Evolutionary conservation across 768 basidiomycete species (phyloP), one percentile per base, ranked within the genome.

Genomic region (Xanthoconium purpureum): DNA sequence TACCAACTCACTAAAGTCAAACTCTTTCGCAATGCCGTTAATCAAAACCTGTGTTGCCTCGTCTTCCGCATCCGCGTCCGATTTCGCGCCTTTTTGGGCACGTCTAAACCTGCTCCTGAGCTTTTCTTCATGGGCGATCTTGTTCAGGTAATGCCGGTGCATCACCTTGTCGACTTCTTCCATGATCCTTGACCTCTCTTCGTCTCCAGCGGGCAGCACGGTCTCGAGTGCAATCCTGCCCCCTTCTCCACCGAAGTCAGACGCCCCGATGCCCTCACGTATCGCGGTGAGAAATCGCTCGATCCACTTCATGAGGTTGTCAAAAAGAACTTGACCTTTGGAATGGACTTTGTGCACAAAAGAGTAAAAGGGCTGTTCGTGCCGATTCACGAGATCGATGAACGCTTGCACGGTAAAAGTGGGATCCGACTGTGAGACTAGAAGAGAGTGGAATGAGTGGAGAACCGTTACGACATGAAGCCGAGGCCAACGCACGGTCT

Each of bases 291-390:
- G 79, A 77, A 98, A 98, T 36, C 91, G 83, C 72, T 98, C 95
- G 71, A 97, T 89, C 97, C 97, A 99, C 38, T 79, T 82, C 94
- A 98, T 98, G 55, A 99, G 84, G 65, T 81, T 84, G 66, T 94
- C 89, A 71, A 99, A 99, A 13, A 99, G 80, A 20, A 87, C 89
- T 66, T 94, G 89, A 36, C 97, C 97, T 69, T 98, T 98, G 44
- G 93, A 88, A 67, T 99, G 97, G 2, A 99, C 97, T 63, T 96
- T 97, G 82, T 99, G 94, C 29, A 99, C 95, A 68, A 99, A 99
- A 55, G 80, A 79, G 77, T 99, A 99, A 76, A 98, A 98, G 0
- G 93, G 75, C 66, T 95, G 92, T 64, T 98, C 94, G 71, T 99
- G 97, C 14, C 97, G 84, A 65, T 89, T 83, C 33, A 99, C 88